These are phyloP conservation scores for Orychophragmus violaceus DNA, from an alignment of 345 rosid genomes.

Conservation along the genomic window DNA sequence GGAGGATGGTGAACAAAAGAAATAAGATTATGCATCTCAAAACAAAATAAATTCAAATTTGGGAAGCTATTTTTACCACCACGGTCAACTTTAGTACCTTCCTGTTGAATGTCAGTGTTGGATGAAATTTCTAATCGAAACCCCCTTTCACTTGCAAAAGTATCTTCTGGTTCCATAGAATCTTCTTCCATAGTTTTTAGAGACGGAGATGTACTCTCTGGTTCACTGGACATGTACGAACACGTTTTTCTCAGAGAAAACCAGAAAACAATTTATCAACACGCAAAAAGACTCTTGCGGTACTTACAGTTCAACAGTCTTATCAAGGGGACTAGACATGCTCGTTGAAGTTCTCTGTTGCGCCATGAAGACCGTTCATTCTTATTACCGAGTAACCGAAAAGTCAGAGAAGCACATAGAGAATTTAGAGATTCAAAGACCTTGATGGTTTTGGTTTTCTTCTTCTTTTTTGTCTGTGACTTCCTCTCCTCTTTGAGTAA, in stretches of 20 bases:
- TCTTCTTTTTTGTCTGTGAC: neutral
- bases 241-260: slow-evolving; percentile 7
- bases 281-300: neutral
- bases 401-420: neutral
- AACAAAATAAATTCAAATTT: neutral
- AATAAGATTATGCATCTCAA: neutral
- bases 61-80: neutral
- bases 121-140: neutral
- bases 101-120: neutral
- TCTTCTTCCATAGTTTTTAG: neutral
- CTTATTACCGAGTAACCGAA: neutral
- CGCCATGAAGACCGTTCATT: slow-evolving; percentile 1
- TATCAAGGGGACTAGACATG: neutral
- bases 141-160: neutral
- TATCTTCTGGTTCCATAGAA: neutral
- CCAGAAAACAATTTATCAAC: neutral
- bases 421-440: slow-evolving; percentile 4
- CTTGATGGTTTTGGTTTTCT: slow-evolving; percentile 2
- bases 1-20: neutral
- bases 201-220: neutral
- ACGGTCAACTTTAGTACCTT: neutral
- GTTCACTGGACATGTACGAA: neutral
- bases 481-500: neutral
- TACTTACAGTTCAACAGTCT: neutral
- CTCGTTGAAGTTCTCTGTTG: slow-evolving; percentile 9